Conservation (phyloP, 306 rosid species). For the Rosa lucieae region DNA sequence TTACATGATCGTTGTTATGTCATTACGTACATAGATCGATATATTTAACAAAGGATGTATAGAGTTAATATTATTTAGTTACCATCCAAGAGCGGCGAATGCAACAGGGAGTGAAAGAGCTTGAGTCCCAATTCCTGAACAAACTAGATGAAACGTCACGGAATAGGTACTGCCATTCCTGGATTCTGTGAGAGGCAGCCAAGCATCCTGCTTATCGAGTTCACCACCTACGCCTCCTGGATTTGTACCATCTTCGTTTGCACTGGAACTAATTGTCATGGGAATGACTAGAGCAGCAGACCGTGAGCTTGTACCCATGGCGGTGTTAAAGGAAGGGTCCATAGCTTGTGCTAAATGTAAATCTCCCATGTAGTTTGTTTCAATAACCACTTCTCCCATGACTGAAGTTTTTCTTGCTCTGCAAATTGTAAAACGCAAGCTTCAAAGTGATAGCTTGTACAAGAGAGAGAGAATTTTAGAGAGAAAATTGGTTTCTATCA, state of each 20-base stretch:
- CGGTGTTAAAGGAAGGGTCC: background rate
- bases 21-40: no score
- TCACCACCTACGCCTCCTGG: background rate
- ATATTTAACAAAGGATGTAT: no score
- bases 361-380: background rate
- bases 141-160: slow-evolving; percentile 58
- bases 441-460: no score
- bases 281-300: background rate
- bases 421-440: background rate
- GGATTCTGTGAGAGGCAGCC: slow-evolving; percentile 71
- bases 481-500: no score
- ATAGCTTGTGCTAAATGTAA: background rate
- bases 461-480: no score
- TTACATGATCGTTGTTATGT: background rate
- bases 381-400: slow-evolving; percentile 1
- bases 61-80: background rate
- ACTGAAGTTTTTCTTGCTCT: background rate
- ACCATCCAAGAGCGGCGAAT: slow-evolving; percentile 61
- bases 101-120: slow-evolving; percentile 62
- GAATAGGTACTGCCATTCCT: slow-evolving; percentile 54
- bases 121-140: slow-evolving; percentile 61
- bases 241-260: background rate
- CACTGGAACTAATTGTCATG: background rate
- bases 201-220: slow-evolving; percentile 58
- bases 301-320: background rate